Evolutionary conservation across 805 yeast genomes (phyloP).

Genomic region (Ogataea wickerhamii): DNA sequence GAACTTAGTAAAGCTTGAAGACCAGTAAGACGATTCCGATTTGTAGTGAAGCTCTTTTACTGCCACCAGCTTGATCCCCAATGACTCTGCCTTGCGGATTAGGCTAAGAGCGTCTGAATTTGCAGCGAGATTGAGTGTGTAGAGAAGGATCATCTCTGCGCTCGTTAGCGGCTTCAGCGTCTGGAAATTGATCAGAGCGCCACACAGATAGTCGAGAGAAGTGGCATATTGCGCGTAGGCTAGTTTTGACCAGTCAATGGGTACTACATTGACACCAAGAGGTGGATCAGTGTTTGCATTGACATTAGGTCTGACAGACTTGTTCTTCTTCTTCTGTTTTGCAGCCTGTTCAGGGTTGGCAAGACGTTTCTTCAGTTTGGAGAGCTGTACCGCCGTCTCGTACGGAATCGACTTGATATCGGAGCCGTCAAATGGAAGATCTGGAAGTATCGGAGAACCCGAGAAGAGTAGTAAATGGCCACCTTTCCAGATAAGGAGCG

Average conservation of each 20-base stretch:
- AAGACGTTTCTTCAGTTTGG: background rate
- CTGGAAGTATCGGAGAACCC: background rate
- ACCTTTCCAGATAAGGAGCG: too few species aligned
- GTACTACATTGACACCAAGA: background rate
- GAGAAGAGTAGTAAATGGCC: too few species aligned
- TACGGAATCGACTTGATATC: slow-evolving; percentile 17
- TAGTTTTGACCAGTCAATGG: slow-evolving; percentile 37
- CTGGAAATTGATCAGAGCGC: slow-evolving; percentile 47
- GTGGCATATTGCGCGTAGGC: slow-evolving; percentile 67
- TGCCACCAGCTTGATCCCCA: slow-evolving; percentile 28
- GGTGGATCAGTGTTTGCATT: background rate
- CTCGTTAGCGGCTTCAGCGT: slow-evolving; percentile 35
- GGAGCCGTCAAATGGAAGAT: slow-evolving; percentile 13
- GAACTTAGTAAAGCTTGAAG: slow-evolving; percentile 52
- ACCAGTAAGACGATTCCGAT: slow-evolving; percentile 39
- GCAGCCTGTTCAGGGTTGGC: background rate
- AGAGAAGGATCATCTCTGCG: slow-evolving; percentile 47
- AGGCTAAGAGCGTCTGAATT: slow-evolving; percentile 4
- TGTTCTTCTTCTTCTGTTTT: background rate
- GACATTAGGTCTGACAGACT: background rate
- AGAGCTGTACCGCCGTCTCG: slow-evolving; percentile 10
- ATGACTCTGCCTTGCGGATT: slow-evolving; percentile 5
- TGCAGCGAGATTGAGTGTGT: slow-evolving; percentile 21
- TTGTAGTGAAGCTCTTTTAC: slow-evolving; percentile 22
- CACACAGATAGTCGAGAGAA: slow-evolving; percentile 45